phyloP scores from a whole-genome alignment of 257 asterid species.

The Capsicum chinense region DNA sequence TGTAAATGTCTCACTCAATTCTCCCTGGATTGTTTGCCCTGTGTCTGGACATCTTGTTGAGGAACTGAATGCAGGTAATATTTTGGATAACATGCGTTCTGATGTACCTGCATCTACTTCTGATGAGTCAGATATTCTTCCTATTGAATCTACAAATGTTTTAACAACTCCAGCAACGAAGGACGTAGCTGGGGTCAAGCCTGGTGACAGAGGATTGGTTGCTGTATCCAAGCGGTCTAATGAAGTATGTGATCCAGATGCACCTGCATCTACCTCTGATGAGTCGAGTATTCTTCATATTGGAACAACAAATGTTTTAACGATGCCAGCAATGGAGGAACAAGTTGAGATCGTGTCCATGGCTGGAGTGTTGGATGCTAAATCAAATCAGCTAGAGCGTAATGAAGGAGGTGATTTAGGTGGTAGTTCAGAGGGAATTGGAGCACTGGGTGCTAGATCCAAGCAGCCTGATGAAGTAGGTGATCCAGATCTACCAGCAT shows the following conservation, averaged over 20 bases:
- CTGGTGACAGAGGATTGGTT: conserved; percentile 12
- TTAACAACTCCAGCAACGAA: conserved; percentile 29
- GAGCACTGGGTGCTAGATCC: conserved; percentile 21
- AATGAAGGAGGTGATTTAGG: conserved; percentile 31
- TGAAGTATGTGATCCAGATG: conserved; percentile 19
- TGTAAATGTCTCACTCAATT: conserved; percentile 26
- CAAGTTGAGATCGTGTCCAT: conserved; percentile 21
- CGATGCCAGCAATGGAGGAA: conserved; percentile 24
- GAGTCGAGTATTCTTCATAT: conserved; percentile 8
- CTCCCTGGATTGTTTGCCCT: conserved; percentile 26
- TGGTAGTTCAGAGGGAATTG: conserved; percentile 23
- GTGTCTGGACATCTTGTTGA: conserved; percentile 36
- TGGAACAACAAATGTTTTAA: conserved; percentile 18
- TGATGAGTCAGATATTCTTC: conserved; percentile 26
- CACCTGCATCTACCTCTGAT: conserved; percentile 4
- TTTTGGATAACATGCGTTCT: conserved; percentile 31
- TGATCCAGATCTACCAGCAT: background rate
- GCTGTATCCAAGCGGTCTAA: conserved; percentile 33
- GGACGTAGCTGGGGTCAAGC: conserved; percentile 28
- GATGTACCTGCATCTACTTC: conserved; percentile 24
- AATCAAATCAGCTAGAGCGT: conserved; percentile 34
- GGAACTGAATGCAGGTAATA: conserved; percentile 31
- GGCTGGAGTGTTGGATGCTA: conserved; percentile 21
- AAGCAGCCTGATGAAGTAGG: conserved; percentile 39
- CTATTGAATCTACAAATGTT: conserved; percentile 35